Conservation (phyloP, 345 rosid genomes). For the Lepidium aucheri region DNA sequence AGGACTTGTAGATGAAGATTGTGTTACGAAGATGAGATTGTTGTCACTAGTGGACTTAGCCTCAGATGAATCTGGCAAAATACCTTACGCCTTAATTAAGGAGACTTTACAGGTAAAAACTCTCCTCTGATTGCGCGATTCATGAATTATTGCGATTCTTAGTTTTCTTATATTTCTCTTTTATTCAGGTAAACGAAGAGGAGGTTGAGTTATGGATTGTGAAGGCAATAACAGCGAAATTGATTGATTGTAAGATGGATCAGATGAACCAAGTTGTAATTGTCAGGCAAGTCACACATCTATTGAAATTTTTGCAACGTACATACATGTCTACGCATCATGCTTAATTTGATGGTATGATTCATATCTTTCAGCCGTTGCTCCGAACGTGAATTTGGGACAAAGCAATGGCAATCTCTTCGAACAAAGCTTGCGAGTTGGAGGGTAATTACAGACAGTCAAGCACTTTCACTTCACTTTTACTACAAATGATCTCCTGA, state of each 20-base stretch:
- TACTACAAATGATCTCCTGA: neutral
- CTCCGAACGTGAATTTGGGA: conserved; percentile 69
- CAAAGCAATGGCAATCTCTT: conserved; percentile 66
- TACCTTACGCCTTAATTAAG: conserved; percentile 62
- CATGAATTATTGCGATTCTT: neutral
- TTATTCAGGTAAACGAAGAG: conserved; percentile 56
- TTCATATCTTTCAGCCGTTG: conserved; percentile 47
- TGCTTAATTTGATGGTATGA: neutral
- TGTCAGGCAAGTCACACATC: conserved; percentile 51
- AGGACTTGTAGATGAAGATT: conserved; percentile 93
- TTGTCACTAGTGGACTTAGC: conserved; percentile 88
- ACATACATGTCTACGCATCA: neutral
- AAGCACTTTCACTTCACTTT: neutral
- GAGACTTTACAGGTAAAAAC: conserved; percentile 63
- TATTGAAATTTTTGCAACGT: neutral
- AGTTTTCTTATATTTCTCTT: neutral
- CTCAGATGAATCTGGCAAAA: conserved; percentile 60
- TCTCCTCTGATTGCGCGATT: neutral
- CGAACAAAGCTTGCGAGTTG: conserved; percentile 67
- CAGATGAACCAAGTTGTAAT: conserved; percentile 85
- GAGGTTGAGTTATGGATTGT: conserved; percentile 92
- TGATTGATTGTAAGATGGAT: conserved; percentile 86
- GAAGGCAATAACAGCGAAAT: conserved; percentile 74
- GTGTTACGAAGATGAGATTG: conserved; percentile 83
- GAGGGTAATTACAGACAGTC: conserved; percentile 43